Conservation (phyloP, 2,329 filamentous ascomycete genomes). For the Xylaria multiplex region DNA sequence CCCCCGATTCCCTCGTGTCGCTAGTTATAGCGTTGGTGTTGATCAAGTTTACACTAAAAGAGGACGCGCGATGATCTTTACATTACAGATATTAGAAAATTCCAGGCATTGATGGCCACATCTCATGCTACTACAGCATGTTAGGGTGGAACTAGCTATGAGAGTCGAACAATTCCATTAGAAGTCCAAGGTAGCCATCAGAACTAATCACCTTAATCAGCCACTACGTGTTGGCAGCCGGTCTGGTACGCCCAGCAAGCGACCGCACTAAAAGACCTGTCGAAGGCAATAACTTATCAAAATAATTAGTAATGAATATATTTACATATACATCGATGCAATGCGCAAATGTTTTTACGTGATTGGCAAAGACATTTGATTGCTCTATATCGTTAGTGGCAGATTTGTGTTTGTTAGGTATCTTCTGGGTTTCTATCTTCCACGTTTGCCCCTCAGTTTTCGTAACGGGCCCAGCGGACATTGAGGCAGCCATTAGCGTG, state of each 20-base stretch:
- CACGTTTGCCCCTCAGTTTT: neutral
- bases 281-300: no score
- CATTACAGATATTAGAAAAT: neutral
- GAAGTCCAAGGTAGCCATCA: neutral
- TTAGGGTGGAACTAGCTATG: neutral
- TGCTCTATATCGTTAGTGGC: neutral
- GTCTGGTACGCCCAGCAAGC: neutral
- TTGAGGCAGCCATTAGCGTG: slow-evolving; percentile 4
- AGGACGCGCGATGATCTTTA: slow-evolving; percentile 1
- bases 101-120: neutral
- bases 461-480: slow-evolving; percentile 5
- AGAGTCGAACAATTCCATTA: neutral
- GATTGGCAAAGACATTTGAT: neutral
- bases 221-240: neutral
- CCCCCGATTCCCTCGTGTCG: neutral
- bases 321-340: neutral
- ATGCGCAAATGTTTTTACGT: neutral
- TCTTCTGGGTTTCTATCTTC: neutral
- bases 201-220: neutral
- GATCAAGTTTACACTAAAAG: slow-evolving; percentile 5
- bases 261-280: slow-evolving; percentile 2
- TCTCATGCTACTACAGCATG: slow-evolving; percentile 3
- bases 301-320: slow-evolving; percentile 1
- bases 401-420: neutral
- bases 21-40: slow-evolving; percentile 16